Percentiles rank a stretch among this genome's conserved stretches.
These are phyloP conservation scores for Tanozyma kutaoensis DNA, from an alignment of 805 yeast genomes.

Conservation along the genomic window DNA sequence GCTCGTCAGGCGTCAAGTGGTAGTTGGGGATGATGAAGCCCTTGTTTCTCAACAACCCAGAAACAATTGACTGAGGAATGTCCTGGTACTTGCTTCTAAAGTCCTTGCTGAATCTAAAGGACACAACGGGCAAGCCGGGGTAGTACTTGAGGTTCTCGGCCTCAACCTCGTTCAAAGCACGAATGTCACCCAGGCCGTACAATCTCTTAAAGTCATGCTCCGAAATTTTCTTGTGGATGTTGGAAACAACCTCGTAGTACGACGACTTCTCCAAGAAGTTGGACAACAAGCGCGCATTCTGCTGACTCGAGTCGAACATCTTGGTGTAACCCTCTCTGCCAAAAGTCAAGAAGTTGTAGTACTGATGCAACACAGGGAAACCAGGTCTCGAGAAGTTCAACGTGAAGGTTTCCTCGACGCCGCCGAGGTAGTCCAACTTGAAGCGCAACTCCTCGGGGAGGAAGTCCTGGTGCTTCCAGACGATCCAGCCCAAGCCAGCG, in stretches of 20 bases:
- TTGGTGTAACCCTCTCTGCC: constrained; percentile 64
- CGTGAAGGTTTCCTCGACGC: constrained; percentile 75
- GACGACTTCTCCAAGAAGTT: constrained; percentile 50
- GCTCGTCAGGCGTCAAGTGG: constrained; percentile 56
- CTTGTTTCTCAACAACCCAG: constrained; percentile 50
- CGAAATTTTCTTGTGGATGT: constrained; percentile 51
- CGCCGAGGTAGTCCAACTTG: constrained; percentile 75
- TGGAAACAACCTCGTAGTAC: constrained; percentile 61
- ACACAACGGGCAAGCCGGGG: constrained; percentile 82
- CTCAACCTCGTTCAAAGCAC: constrained; percentile 5
- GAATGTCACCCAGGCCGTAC: constrained; percentile 6
- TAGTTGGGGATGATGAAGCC: constrained; percentile 90
- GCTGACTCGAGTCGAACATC: constrained; percentile 47
- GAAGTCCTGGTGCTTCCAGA: constrained; percentile 56
- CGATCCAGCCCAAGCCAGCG: constrained; percentile 88
- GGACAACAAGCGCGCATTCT: constrained; percentile 61
- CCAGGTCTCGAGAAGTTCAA: constrained; percentile 90
- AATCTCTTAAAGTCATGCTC: constrained; percentile 5
- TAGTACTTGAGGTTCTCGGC: constrained; percentile 33
- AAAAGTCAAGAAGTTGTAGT: constrained; percentile 59
- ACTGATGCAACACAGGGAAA: constrained; percentile 80
- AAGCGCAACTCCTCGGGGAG: constrained; percentile 66
- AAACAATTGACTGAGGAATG: constrained; percentile 68
- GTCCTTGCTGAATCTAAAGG: constrained; percentile 58
- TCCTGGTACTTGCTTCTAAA: constrained; percentile 54